phyloP scores from a whole-genome alignment of 805 yeast genomes.

The Pichia paraexigua region DNA sequence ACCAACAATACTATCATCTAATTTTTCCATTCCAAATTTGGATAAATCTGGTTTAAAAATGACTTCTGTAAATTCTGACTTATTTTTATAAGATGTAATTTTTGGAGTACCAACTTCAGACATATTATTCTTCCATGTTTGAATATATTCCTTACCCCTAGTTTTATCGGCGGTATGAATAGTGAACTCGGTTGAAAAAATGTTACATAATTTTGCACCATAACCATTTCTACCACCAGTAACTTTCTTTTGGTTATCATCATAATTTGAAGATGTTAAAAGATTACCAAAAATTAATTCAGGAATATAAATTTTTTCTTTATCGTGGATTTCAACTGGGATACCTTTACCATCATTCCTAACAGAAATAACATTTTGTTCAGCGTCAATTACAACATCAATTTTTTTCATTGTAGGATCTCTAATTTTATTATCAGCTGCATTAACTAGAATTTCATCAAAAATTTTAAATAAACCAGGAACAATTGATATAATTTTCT shows the following conservation, averaged over 20 bases:
- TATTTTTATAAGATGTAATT: conserved; percentile 49
- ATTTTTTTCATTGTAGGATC: conserved; percentile 85
- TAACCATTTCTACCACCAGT: conserved; percentile 98
- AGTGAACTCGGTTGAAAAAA: conserved; percentile 79
- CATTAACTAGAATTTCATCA: conserved; percentile 94
- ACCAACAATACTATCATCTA: conserved; percentile 77
- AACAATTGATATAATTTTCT: conserved; percentile 63
- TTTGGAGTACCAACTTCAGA: conserved; percentile 64
- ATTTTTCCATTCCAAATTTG: conserved; percentile 74
- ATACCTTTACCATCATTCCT: conserved; percentile 94
- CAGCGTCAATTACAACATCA: conserved; percentile 75
- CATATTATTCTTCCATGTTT: conserved; percentile 89
- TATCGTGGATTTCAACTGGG: conserved; percentile 87
- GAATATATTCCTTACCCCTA: conserved; percentile 57
- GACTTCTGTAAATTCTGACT: conserved; percentile 76
- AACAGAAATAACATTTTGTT: conserved; percentile 65
- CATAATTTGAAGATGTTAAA: conserved; percentile 91
- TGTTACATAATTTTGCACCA: conserved; percentile 96
- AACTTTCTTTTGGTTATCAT: conserved; percentile 90
- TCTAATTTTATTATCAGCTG: conserved; percentile 96
- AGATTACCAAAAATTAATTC: conserved; percentile 94
- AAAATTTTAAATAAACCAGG: conserved; percentile 96
- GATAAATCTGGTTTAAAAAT: conserved; percentile 81
- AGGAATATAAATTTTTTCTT: conserved; percentile 89
- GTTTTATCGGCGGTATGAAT: conserved; percentile 82